Conservation (phyloP, 1,284 basidiomycete species). For the Baeospora myosura region DNA sequence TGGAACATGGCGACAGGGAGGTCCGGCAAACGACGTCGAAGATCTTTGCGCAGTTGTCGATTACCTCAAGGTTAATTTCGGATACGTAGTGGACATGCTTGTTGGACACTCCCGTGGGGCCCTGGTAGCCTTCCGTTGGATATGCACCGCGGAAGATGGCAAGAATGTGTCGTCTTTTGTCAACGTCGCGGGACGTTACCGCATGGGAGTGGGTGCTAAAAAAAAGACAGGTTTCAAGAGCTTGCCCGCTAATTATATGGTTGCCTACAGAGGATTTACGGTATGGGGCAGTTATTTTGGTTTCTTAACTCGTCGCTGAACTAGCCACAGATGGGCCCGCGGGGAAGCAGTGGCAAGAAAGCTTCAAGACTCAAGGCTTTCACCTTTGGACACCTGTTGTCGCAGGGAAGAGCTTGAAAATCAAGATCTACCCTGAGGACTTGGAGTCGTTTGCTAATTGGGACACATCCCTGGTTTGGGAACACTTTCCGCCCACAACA, state of each 20-base stretch:
- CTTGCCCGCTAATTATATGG: too few relatives aligned
- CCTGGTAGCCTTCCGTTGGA: conserved; percentile 58
- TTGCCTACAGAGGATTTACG: conserved; percentile 38
- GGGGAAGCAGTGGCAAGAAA: conserved; percentile 16
- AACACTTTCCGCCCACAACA: conserved; percentile 47
- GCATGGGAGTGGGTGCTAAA: conserved; percentile 54
- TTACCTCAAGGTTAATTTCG: conserved; percentile 47
- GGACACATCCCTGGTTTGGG: conserved; percentile 59
- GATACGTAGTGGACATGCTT: conserved; percentile 60
- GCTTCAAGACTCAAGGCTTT: conserved; percentile 47
- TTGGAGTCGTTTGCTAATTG: conserved; percentile 51
- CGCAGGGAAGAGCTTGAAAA: conserved; percentile 47
- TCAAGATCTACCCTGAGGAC: conserved; percentile 49
- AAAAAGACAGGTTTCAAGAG: not conserved
- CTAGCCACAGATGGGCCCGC: conserved; percentile 1
- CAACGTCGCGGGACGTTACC: conserved; percentile 66
- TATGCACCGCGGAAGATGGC: conserved; percentile 53
- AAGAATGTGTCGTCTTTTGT: conserved; percentile 49
- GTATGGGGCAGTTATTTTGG: too few relatives aligned
- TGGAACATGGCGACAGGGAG: conserved; percentile 55
- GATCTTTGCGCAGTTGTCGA: conserved; percentile 62
- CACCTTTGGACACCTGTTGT: conserved; percentile 53
- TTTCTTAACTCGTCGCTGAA: too few relatives aligned
- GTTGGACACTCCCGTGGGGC: conserved; percentile 72
- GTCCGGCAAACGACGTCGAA: conserved; percentile 49